Base-by-base conservation (phyloP, 768 basidiomycete genomes). In the Collybiopsis luxurians region DNA sequence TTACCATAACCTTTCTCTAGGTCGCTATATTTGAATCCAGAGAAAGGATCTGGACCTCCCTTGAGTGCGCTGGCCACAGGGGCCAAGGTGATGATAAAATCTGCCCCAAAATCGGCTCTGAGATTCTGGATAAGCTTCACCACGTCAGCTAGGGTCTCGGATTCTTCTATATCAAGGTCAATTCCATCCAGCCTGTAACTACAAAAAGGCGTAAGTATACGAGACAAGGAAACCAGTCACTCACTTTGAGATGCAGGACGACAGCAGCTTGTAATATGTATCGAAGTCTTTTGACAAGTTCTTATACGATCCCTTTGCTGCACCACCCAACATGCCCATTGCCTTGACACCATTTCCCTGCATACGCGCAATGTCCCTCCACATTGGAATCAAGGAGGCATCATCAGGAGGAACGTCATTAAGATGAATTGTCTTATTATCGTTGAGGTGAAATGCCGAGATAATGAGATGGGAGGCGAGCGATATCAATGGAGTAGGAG, bases 61-160 rank as follows among this genome's bases (percentile, higher is more conserved):
- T 17, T 9, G 36, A 38, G 36, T 17, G 36, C 36, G 9, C 17
- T 38, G 7, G 66, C 47, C n/a, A n/a, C n/a, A n/a, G n/a, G n/a
- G n/a, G n/a, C n/a, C n/a, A n/a, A n/a, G n/a, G n/a, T n/a, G n/a
- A 68, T 65, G 44, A 68, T 61, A 43, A 68, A 68, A 34, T 61
- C 60, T 27, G 53, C 45, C 30, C 66, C 67, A 39, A 68, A 66
- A 51, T 67, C 66, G 6, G 58, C 10, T 50, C 65, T 66, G 47
- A 68, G 66, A 17, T 39, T 47, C 21, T 54, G 58, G 28, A 67
- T 67, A 55, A 67, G 60, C 23, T 55, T 58, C 48, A 52, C 54
- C 6, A 67, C 61, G 27, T 53, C 53, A 15, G 53, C 51, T 31
- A 60, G 26, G 21, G 58, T 26, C 21, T 63, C 63, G 1, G 30